phyloP scores from a whole-genome alignment of 345 rosid genomes.

The Bruguiera parviflora region DNA sequence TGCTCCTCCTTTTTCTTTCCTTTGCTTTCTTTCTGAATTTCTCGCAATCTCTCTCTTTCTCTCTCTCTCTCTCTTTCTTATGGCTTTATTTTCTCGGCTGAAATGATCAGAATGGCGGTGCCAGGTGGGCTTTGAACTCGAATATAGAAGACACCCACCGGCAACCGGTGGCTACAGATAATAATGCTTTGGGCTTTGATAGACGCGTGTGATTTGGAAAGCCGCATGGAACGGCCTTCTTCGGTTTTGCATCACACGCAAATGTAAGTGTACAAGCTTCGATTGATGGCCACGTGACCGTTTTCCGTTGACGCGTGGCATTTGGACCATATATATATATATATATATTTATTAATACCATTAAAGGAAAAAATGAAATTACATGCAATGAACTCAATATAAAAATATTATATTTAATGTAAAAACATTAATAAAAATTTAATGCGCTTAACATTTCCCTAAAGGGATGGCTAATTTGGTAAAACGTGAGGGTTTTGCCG shows the following conservation, averaged over 20 bases:
- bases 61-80: background rate
- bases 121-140: slow-evolving; percentile 5
- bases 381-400: too few species aligned
- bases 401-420: too few species aligned
- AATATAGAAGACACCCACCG: slow-evolving; percentile 21
- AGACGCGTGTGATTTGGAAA: slow-evolving; percentile 38
- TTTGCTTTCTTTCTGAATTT: background rate
- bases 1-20: background rate
- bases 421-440: too few species aligned
- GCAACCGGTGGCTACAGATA: slow-evolving; percentile 33
- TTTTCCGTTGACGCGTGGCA: background rate
- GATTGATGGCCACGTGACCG: slow-evolving; percentile 34
- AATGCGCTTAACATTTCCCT: too few species aligned
- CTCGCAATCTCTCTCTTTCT: slow-evolving; percentile 5
- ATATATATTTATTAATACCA: too few species aligned
- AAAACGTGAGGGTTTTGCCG: too few species aligned
- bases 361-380: too few species aligned
- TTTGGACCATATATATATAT: too few species aligned
- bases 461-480: too few species aligned
- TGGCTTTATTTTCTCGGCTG: background rate
- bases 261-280: background rate
- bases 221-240: slow-evolving; percentile 7
- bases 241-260: slow-evolving; percentile 14
- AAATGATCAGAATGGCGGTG: slow-evolving; percentile 10
- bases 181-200: background rate